Conservation (phyloP, 2,329 filamentous ascomycete genomes). For the Trichoderma lentiforme region DNA sequence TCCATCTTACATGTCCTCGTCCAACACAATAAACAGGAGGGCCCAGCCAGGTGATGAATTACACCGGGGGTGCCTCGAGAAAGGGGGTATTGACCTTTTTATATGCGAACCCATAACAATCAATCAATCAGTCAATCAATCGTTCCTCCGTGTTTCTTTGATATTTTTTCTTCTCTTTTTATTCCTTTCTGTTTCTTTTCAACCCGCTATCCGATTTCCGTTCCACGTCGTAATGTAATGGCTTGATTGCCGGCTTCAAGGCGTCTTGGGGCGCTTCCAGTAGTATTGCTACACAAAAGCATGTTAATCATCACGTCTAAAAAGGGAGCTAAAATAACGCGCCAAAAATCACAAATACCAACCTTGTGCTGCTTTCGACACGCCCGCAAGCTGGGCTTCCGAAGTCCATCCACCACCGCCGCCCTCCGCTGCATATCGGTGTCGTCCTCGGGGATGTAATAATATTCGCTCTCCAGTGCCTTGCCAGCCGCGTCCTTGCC, state of each 20-base stretch:
- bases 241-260: conserved; percentile 35
- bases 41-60: neutral
- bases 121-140: conserved; percentile 4
- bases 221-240: neutral
- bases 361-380: conserved; percentile 98
- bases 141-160: conserved; percentile 5
- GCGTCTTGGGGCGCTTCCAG: conserved; percentile 63
- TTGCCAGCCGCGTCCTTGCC: conserved; percentile 97
- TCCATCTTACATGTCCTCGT: conserved; percentile 12
- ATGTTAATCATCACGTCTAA: conserved; percentile 21
- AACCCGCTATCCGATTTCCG: neutral
- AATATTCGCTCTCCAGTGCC: conserved; percentile 91
- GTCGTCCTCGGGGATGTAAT: conserved; percentile 89
- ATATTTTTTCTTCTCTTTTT: neutral
- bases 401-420: conserved; percentile 78
- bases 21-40: conserved; percentile 7
- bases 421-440: conserved; percentile 72
- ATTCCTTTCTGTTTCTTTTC: neutral
- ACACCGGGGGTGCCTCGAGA: neutral
- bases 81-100: conserved; percentile 15
- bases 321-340: neutral
- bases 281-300: conserved; percentile 58
- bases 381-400: conserved; percentile 82
- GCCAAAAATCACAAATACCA: conserved; percentile 32
- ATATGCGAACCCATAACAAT: conserved; percentile 15